Evolutionary conservation across 2,329 filamentous ascomycete genomes (phyloP).

Genomic region (Tolypocladium nubicola): DNA sequence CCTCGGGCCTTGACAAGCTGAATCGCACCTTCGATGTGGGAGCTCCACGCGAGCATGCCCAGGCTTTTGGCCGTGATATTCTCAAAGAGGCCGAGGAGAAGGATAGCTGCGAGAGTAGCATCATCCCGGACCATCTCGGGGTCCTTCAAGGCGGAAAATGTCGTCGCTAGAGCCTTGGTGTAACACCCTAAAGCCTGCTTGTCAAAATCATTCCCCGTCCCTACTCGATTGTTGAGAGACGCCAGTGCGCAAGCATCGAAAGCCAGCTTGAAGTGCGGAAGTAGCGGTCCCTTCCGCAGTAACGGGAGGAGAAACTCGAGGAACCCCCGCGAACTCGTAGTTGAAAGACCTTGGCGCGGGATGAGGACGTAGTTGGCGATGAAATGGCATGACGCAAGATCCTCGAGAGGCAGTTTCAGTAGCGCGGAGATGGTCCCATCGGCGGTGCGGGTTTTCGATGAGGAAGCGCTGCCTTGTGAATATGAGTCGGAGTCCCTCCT

Average conservation of each 20-base stretch:
- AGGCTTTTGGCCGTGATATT: constrained; percentile 44
- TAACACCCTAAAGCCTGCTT: constrained; percentile 37
- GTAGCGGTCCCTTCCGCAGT: constrained; percentile 28
- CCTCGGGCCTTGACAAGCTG: constrained; percentile 47
- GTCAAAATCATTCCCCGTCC: constrained; percentile 19
- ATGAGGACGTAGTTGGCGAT: constrained; percentile 47
- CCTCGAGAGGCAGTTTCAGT: constrained; percentile 35
- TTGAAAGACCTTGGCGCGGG: constrained; percentile 29
- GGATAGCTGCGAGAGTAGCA: constrained; percentile 44
- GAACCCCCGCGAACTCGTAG: constrained; percentile 33
- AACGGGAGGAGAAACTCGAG: constrained; percentile 48
- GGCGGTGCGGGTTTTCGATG: constrained; percentile 2
- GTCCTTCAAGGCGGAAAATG: constrained; percentile 40
- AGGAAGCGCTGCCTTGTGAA: constrained; percentile 11
- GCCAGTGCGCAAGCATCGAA: constrained; percentile 50
- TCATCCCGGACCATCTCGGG: constrained; percentile 37
- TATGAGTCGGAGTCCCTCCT: constrained; percentile 23
- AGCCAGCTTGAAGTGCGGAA: constrained; percentile 39
- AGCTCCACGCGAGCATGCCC: constrained; percentile 47
- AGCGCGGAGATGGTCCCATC: constrained; percentile 11
- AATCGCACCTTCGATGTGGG: constrained; percentile 51
- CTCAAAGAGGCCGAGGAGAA: constrained; percentile 50
- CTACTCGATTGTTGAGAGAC: constrained; percentile 40
- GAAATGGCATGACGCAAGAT: constrained; percentile 48
- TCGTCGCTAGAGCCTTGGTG: constrained; percentile 39